Evolutionary conservation across 2,329 filamentous ascomycete genomes (phyloP).

Genomic region (Didymella keratinophila): DNA sequence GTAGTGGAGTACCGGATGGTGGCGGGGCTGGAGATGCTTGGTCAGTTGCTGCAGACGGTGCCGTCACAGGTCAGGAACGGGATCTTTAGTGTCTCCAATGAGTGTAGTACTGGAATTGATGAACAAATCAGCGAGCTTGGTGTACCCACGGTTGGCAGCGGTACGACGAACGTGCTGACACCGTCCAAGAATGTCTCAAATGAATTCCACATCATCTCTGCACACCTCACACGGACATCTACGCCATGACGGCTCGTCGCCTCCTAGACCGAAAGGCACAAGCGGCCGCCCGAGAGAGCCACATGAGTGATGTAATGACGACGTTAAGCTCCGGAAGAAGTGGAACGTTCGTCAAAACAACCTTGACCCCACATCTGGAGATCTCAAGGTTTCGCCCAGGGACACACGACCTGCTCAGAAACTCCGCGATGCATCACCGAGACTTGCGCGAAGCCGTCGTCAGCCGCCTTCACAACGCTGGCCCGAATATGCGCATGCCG

Average conservation of each 20-base stretch:
- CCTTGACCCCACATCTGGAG: conserved; percentile 9
- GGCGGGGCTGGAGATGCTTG: conserved; percentile 27
- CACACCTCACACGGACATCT: conserved; percentile 2
- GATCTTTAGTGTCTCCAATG: conserved; percentile 25
- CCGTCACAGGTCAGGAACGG: conserved; percentile 30
- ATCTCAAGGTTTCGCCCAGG: not conserved
- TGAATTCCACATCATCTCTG: conserved; percentile 6
- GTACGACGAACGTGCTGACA: conserved; percentile 35
- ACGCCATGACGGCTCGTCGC: conserved; percentile 3
- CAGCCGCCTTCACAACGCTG: not conserved
- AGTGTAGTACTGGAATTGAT: conserved; percentile 14
- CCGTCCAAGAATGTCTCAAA: conserved; percentile 8
- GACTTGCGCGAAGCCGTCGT: not conserved
- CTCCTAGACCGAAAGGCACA: conserved; percentile 4
- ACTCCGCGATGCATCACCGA: too few relatives aligned
- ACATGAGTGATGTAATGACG: conserved; percentile 19
- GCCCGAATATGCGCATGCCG: conserved; percentile 3
- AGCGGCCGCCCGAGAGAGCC: conserved; percentile 4
- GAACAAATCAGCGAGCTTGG: conserved; percentile 39
- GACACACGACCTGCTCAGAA: not conserved
- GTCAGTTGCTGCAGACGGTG: conserved; percentile 23
- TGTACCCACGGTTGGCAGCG: conserved; percentile 31
- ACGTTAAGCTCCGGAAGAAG: conserved; percentile 16
- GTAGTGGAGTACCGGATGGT: conserved; percentile 30
- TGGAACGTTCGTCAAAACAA: conserved; percentile 12